A percentile compares a stretch with the other conserved stretches of the same genome.
These are phyloP conservation scores for Allium cepa DNA, from an alignment of 106 monocot genomes.

Conservation along the genomic window DNA sequence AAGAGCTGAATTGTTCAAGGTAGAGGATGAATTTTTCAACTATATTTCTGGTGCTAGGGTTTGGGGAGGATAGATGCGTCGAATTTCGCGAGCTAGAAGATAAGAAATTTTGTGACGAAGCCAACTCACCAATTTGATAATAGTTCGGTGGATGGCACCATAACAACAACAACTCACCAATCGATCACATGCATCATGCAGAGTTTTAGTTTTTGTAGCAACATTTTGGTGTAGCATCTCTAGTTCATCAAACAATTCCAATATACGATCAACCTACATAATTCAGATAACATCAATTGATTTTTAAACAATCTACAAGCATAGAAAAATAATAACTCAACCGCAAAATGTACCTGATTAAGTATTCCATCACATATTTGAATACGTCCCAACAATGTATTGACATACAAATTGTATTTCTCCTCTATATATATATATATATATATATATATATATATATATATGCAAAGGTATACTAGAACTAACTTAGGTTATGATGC, in stretches of 20 bases:
- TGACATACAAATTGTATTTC: constrained; percentile 86
- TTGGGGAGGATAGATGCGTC: too few species aligned
- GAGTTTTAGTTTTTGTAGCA: constrained; percentile 76
- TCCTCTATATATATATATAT: too few species aligned
- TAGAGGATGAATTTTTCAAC: too few species aligned
- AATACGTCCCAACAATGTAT: constrained; percentile 74
- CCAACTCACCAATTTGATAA: too few species aligned
- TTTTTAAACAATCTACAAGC: background rate
- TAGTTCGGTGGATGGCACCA: too few species aligned
- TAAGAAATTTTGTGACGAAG: too few species aligned
- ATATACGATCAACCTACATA: constrained; percentile 85
- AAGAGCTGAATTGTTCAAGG: too few species aligned
- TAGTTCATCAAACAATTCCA: constrained; percentile 83
- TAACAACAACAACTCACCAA: constrained; percentile 31
- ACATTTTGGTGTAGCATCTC: constrained; percentile 76
- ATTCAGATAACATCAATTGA: background rate
- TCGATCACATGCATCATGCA: constrained; percentile 95
- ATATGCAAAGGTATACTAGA: background rate
- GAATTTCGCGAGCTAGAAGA: too few species aligned
- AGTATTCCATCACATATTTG: constrained; percentile 90
- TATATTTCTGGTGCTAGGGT: too few species aligned
- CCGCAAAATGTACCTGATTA: constrained; percentile 34
- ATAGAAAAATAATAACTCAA: too few species aligned
- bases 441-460: too few species aligned
- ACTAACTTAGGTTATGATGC: too few species aligned